phyloP scores from a whole-genome alignment of 257 asterid genomes.

The Salvia splendens region DNA sequence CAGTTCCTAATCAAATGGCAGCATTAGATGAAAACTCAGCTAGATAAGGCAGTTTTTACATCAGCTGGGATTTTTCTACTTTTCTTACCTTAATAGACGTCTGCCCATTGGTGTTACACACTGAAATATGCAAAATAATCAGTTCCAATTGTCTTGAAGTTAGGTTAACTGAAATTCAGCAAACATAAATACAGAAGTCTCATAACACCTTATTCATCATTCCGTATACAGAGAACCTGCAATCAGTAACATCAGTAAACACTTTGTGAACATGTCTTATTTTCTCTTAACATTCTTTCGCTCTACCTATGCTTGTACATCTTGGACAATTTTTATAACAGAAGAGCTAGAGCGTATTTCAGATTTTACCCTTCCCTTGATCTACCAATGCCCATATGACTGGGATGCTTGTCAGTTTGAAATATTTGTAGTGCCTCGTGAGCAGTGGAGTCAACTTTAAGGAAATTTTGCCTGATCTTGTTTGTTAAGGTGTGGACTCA shows the following conservation, averaged over 20 bases:
- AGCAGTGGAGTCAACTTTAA: conserved; percentile 88
- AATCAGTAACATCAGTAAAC: conserved; percentile 35
- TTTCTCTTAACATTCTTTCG: conserved; percentile 14
- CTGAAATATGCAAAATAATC: conserved; percentile 53
- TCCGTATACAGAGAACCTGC: conserved; percentile 96
- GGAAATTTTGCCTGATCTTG: conserved; percentile 71
- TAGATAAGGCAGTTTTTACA: conserved; percentile 28
- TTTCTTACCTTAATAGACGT: conserved; percentile 77
- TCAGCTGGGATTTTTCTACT: conserved; percentile 26
- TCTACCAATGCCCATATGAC: conserved; percentile 99
- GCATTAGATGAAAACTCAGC: conserved; percentile 40
- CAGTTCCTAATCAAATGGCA: conserved; percentile 65
- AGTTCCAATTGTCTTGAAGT: conserved; percentile 33
- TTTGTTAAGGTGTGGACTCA: conserved; percentile 52
- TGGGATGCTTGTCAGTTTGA: conserved; percentile 95
- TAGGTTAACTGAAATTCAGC: conserved; percentile 31
- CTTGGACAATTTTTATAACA: conserved; percentile 24
- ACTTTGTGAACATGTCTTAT: conserved; percentile 29
- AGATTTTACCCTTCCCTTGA: conserved; percentile 91
- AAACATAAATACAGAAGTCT: conserved; percentile 26
- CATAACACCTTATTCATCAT: conserved; percentile 94
- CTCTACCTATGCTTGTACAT: conserved; percentile 12
- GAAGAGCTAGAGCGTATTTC: conserved; percentile 29
- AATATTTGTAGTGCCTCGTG: conserved; percentile 95
- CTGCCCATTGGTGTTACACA: conserved; percentile 97